Evolutionary conservation across 306 rosid genomes (phyloP), one percentile per base, ranked within the genome.

Genomic region (Lithocarpus polystachyus): DNA sequence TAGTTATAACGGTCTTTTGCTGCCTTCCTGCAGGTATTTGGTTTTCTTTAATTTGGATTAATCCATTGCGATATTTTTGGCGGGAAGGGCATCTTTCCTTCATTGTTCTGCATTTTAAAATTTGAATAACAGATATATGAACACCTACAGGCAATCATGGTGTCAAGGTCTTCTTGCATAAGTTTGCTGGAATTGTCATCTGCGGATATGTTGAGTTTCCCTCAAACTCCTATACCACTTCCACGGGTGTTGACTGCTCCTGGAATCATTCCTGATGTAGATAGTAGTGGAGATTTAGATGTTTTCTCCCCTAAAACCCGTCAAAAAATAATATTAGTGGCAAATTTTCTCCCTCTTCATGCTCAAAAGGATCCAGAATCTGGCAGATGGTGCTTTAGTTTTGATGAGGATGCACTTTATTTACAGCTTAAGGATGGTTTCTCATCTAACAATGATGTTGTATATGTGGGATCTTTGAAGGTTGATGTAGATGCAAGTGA

Each of bases 271-370:
- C 77, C 98, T n/a, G 89, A 82, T 74, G 43, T 74, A 57, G 89
- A 82, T 73, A 74, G 62, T 56, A 85, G 64, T 20, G 87, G 83
- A 69, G 88, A 77, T 75, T 75, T 35, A 29, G 73, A 74, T 29
- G 71, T 65, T 78, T 37, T 73, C 72, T 51, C 90, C 4, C 74
- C 85, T n/a, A 91, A 73, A 56, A 29, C 77, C 71, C 71, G 54
- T 2, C 82, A 69, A 75, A 90, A 83, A 86, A 88, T 82, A 62
- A 87, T 94, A 33, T 23, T 94, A 54, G 97, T 92, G 77, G 79
- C 98, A 19, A 86, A 86, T 73, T 88, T 84, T 79, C 93, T 94
- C 79, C 98, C 98, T 78, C 69, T 94, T 31, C 76, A 89, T 83
- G 87, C 92, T 23, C 77, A 83, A 22, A 89, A 79, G 84, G 98